phyloP scores from a whole-genome alignment of 2,329 filamentous ascomycete species.

The Cercospora beticola region DNA sequence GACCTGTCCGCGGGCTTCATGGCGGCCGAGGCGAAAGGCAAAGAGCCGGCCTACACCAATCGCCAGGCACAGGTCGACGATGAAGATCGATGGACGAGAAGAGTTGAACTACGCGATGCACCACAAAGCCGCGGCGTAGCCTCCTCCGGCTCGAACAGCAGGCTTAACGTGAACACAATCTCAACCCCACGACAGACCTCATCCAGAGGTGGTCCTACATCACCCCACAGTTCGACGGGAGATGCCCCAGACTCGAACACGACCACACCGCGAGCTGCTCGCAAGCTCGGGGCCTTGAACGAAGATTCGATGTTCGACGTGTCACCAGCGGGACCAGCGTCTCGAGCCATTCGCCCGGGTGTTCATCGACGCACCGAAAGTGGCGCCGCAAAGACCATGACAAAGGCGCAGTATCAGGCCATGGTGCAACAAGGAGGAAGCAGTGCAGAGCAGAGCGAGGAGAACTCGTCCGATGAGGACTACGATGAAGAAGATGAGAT shows the following conservation, averaged over 20 bases:
- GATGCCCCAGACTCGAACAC: conserved; percentile 29
- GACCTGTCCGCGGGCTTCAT: conserved; percentile 23
- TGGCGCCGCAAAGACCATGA: conserved; percentile 70
- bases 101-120: conserved; percentile 27
- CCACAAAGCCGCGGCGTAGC: conserved; percentile 12
- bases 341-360: conserved; percentile 33
- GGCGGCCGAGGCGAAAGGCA: conserved; percentile 21
- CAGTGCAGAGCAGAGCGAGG: conserved; percentile 41
- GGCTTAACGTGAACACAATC: conserved; percentile 15
- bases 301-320: conserved; percentile 33
- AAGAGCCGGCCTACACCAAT: conserved; percentile 25
- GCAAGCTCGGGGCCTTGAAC: conserved; percentile 12
- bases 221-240: conserved; percentile 28
- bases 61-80: conserved; percentile 33
- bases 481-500: conserved; percentile 73
- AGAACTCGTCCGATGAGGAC: conserved; percentile 57
- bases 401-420: conserved; percentile 77
- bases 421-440: conserved; percentile 66
- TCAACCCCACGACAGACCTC: conserved; percentile 4
- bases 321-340: conserved; percentile 37
- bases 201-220: conserved; percentile 24
- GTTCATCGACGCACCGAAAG: conserved; percentile 28
- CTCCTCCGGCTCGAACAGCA: conserved; percentile 13
- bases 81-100: conserved; percentile 31
- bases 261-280: conserved; percentile 31